Percentiles rank a stretch among this genome's conserved stretches.
These are phyloP conservation scores for Pneumocystis murina DNA, from an alignment of 1,139 yeast species.

Conservation along the genomic window DNA sequence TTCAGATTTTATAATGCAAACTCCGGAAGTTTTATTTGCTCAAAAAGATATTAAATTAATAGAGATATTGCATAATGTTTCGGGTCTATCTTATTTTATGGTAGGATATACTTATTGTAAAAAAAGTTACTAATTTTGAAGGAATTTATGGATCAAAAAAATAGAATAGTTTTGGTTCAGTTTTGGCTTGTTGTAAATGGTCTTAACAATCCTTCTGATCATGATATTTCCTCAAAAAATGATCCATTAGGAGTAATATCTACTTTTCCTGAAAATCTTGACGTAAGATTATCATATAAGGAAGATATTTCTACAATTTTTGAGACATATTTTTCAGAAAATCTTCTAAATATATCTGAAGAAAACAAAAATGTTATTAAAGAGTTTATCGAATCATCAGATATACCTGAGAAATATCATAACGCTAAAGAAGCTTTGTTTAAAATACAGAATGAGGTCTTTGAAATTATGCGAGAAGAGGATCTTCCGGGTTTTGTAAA, in stretches of 20 bases:
- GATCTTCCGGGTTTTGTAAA: slow-evolving; percentile 2
- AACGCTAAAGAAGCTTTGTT: slow-evolving; percentile 1
- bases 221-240: slow-evolving; percentile 20
- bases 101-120: background rate
- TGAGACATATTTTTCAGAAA: slow-evolving; percentile 27
- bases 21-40: slow-evolving; percentile 17
- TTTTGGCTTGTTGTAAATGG: slow-evolving; percentile 57
- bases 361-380: slow-evolving; percentile 18
- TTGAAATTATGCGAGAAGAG: slow-evolving; percentile 1
- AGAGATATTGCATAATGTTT: slow-evolving; percentile 33
- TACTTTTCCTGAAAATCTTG: slow-evolving; percentile 13
- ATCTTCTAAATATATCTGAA: slow-evolving; percentile 14
- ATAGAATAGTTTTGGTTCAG: slow-evolving; percentile 34
- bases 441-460: slow-evolving; percentile 3
- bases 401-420: slow-evolving; percentile 6
- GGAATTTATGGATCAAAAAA: slow-evolving; percentile 41
- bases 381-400: slow-evolving; percentile 17
- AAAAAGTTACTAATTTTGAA: background rate
- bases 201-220: slow-evolving; percentile 59
- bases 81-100: slow-evolving; percentile 36
- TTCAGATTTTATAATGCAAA: slow-evolving; percentile 11
- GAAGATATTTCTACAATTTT: slow-evolving; percentile 31
- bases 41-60: slow-evolving; percentile 26
- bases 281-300: slow-evolving; percentile 15
- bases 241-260: slow-evolving; percentile 12